Percentiles rank a stretch among this genome's conserved stretches.
Conservation (phyloP, 2,329 filamentous ascomycete genomes). For the Dothiorella sarmentorum region DNA sequence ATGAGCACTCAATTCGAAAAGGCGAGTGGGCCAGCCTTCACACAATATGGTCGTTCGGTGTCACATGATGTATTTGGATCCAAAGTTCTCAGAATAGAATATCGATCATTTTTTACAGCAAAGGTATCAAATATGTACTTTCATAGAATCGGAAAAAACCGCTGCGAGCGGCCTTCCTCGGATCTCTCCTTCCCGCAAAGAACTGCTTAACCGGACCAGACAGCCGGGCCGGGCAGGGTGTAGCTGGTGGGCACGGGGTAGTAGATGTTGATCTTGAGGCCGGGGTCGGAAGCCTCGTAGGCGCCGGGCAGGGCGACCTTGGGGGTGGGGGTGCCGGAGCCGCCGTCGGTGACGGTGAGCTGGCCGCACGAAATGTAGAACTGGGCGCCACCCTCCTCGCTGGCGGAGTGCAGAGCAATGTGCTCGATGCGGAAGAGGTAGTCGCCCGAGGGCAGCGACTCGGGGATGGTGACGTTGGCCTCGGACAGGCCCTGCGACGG, state of each 20-base stretch:
- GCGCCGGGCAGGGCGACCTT: constrained; percentile 43
- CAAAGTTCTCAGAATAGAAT: no score
- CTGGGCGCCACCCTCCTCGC: constrained; percentile 35
- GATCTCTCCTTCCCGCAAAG: no score
- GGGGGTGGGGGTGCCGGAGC: constrained; percentile 35
- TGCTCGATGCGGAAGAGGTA: constrained; percentile 48
- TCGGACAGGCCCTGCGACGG: constrained; percentile 23
- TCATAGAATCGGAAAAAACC: no score
- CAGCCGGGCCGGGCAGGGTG: constrained; percentile 30
- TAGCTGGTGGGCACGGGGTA: constrained; percentile 24
- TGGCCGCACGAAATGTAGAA: constrained; percentile 49
- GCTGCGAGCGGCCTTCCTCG: no score
- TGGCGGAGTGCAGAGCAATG: constrained; percentile 46
- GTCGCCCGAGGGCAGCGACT: constrained; percentile 39
- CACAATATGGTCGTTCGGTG: no score
- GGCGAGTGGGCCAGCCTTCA: no score
- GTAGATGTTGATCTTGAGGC: constrained; percentile 35
- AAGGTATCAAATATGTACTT: no score
- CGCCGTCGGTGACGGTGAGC: constrained; percentile 41
- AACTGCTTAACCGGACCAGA: constrained; percentile 28
- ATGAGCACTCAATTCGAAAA: no score
- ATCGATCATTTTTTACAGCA: no score
- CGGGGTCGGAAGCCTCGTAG: constrained; percentile 34
- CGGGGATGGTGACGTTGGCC: constrained; percentile 39
- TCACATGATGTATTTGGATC: no score